Evolutionary conservation across 2,329 filamentous ascomycete genomes (phyloP).

Genomic region (Microdochium trichocladiopsis): DNA sequence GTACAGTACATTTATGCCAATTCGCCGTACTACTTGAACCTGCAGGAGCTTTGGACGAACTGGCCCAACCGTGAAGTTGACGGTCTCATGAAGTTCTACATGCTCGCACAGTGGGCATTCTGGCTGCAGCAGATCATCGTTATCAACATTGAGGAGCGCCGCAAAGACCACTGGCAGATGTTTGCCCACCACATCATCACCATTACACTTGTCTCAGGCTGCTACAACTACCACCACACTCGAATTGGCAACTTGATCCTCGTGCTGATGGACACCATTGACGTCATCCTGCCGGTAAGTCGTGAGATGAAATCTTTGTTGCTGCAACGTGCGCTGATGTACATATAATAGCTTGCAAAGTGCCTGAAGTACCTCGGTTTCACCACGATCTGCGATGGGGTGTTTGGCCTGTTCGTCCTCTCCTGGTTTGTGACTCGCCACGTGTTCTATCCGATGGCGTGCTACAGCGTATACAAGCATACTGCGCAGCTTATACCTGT

Average conservation of each 20-base stretch:
- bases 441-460: slow-evolving; percentile 68
- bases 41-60: slow-evolving; percentile 72
- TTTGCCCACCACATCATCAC: slow-evolving; percentile 91
- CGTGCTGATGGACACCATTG: slow-evolving; percentile 88
- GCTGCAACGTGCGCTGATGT: slow-evolving; percentile 4
- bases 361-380: slow-evolving; percentile 85
- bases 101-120: slow-evolving; percentile 83
- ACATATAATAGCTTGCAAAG: slow-evolving; percentile 64
- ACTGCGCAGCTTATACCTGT: slow-evolving; percentile 53
- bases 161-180: slow-evolving; percentile 97
- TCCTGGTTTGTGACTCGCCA: slow-evolving; percentile 83
- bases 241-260: slow-evolving; percentile 85
- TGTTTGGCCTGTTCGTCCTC: slow-evolving; percentile 80
- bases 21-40: slow-evolving; percentile 71
- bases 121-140: slow-evolving; percentile 93
- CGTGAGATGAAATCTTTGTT: neutral
- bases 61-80: slow-evolving; percentile 76
- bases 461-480: slow-evolving; percentile 73
- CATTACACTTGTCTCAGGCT: slow-evolving; percentile 68
- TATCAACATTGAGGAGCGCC: slow-evolving; percentile 86
- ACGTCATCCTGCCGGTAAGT: slow-evolving; percentile 77
- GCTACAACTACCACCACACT: slow-evolving; percentile 81
- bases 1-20: slow-evolving; percentile 70
- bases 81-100: slow-evolving; percentile 78
- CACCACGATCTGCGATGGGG: slow-evolving; percentile 68